Conservation (phyloP, 768 basidiomycete genomes). For the Mycena polygramma region DNA sequence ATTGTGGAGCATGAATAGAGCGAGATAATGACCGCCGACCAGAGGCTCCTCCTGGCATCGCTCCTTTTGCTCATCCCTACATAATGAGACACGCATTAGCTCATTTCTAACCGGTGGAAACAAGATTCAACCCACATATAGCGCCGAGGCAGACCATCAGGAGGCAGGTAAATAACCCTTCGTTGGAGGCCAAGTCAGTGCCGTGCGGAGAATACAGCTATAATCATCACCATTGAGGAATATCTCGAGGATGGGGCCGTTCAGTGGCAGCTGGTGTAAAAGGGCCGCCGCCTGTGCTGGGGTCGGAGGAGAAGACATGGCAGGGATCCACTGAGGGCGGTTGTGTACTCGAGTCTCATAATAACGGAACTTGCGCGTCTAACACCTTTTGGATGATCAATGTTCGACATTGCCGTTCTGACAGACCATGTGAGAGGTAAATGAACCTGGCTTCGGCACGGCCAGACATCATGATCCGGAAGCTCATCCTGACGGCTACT, state of each 20-base stretch:
- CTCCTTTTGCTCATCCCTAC: neutral
- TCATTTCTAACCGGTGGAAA: too few species aligned
- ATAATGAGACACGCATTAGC: neutral
- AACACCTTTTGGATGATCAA: too few species aligned
- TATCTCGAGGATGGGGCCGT: conserved; percentile 1
- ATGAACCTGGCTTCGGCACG: too few species aligned
- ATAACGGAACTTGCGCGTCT: too few species aligned
- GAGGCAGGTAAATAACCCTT: neutral
- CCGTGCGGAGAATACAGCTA: neutral
- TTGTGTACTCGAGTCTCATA: too few species aligned
- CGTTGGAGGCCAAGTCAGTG: neutral
- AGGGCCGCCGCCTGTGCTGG: neutral
- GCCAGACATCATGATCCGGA: too few species aligned
- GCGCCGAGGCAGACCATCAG: neutral
- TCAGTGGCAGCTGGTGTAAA: neutral
- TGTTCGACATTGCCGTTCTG: too few species aligned
- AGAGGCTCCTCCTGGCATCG: neutral
- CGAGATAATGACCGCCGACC: neutral
- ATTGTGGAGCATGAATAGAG: neutral
- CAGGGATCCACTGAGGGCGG: too few species aligned
- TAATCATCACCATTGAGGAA: neutral
- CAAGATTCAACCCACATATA: neutral
- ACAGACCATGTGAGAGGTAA: too few species aligned
- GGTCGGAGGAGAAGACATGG: neutral
- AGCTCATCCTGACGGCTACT: too few species aligned